Base-by-base conservation (phyloP, 331 rosid genomes). In the Erythrophleum ivorense region DNA sequence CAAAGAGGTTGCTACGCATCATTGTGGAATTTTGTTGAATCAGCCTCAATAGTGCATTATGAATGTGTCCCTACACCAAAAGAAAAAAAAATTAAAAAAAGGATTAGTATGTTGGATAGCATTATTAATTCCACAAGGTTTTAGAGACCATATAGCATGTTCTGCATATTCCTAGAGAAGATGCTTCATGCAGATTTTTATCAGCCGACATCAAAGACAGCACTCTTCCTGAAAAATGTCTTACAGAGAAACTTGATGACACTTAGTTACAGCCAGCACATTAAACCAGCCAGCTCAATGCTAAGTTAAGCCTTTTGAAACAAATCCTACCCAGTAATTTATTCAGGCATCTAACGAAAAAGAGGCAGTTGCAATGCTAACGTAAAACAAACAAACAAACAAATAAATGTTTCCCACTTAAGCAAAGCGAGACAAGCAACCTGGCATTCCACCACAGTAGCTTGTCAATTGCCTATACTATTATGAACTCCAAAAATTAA, bases 1-100 rank as follows among this genome's bases (percentile, higher is more conserved):
- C 97, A 19, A 40, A 91, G n/a, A 53, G 71, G 41, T 87, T 88
- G 59, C 50, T 73, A 8, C 83, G 80, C 90, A 92, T 82, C 60
- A 63, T 43, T n/a, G 59, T 7, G 14, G 82, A 50, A 38, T 92
- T 65, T 7, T 0, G 16, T 13, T 63, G 45, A 78, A 92, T 76
- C 29, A 89, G 86, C 7, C 21, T 14, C 67, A 59, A 33, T 3
- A 92, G 75, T 24, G 73, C 48, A 60, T 21, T 19, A 19, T 66
- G 84, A 60, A 55, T 11, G 52, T 5, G 4, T 72, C 88, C 88
- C 90, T 90, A 38, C 53, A 78, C 4, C 73, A 53, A 45, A 71
- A 5, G 16, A 43, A 19, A 34, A 62, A 0, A 43, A 40, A n/a
- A n/a, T n/a, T n/a, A n/a, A 54, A 64, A 4, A 15, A 78, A 77